Evolutionary conservation across 768 basidiomycete genomes (phyloP).

Genomic region (Hygrophorus russula): DNA sequence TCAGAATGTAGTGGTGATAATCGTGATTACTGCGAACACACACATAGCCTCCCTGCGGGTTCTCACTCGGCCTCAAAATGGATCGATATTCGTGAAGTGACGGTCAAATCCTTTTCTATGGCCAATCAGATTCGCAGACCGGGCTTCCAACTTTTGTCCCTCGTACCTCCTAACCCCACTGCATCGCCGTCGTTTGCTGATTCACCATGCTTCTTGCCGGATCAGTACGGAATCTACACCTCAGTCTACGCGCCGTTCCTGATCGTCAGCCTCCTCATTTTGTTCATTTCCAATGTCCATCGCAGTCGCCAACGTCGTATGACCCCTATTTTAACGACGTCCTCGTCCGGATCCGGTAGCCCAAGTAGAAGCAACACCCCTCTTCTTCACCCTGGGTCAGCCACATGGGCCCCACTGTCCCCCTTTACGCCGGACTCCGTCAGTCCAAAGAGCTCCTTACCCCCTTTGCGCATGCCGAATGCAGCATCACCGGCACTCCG

Average conservation of each 20-base stretch:
- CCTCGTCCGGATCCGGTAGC: constrained; percentile 20
- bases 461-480: constrained; percentile 29
- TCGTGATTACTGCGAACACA: constrained; percentile 88
- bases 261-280: constrained; percentile 43
- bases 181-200: constrained; percentile 30
- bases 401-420: constrained; percentile 32
- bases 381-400: constrained; percentile 21
- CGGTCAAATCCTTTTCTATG: constrained; percentile 85
- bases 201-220: constrained; percentile 67
- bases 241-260: constrained; percentile 59
- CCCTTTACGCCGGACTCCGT: constrained; percentile 15
- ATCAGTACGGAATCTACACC: constrained; percentile 74
- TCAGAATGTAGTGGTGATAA: constrained; percentile 65
- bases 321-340: constrained; percentile 16
- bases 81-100: constrained; percentile 54
- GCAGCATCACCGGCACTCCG: constrained; percentile 27
- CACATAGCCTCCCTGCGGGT: constrained; percentile 23
- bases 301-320: constrained; percentile 25
- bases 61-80: constrained; percentile 39
- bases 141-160: constrained; percentile 87
- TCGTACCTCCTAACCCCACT: constrained; percentile 30
- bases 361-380: constrained; percentile 14
- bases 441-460: constrained; percentile 29
- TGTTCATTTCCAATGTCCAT: constrained; percentile 22
- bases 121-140: constrained; percentile 78